Base-by-base conservation (phyloP, 2,329 filamentous ascomycete species). In the Aspergillus phoenicis region DNA sequence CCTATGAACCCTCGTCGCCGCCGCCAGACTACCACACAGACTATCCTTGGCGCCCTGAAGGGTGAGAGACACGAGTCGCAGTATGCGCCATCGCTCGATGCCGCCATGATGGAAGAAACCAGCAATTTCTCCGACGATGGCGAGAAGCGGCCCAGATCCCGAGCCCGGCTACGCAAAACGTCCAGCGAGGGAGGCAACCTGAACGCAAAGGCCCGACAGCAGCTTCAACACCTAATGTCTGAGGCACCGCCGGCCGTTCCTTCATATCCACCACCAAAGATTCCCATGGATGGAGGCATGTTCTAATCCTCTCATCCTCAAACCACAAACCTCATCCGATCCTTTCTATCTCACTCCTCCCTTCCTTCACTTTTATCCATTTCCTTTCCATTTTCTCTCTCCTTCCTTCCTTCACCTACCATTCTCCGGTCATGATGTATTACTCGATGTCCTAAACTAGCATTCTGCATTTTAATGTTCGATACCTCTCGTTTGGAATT, bases 1-100 rank as follows among this genome's bases (percentile, higher is more conserved):
- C 82, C 84, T 0, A 84, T 87, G 80, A 87, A 87, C 68, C 85
- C 85, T 1, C 82, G 83, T 60, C 80, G 86, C 47, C 80, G 84
- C 57, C 82, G 82, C 13, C 83, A 72, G 65, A 80, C 70, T 54
- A 78, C 71, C 65, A 81, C 72, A 30, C 79, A 75, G 65, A 80
- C 70, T 58, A 80, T 75, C 47, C 66, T 75, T 56, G 75, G 64
- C 55, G 77, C 68, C 33, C 73, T 78, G 62, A 78, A 75, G 60
- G 65, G 66, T 43, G 77, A 78, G 17, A 77, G 68, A 61, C 61
- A 64, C 17, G 76, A 78, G 3, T 59, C 67, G 4, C 64, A 70
- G 2, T 66, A 70, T 6, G 58, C 64, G 1, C 48, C 70, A 36
- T 69, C 70, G 8, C 67, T 59, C 17, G 68, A 64, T 11, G 66